These are phyloP conservation scores for Dictyostelium citrinum DNA, from an alignment of 78 protist species.

Conservation along the genomic window DNA sequence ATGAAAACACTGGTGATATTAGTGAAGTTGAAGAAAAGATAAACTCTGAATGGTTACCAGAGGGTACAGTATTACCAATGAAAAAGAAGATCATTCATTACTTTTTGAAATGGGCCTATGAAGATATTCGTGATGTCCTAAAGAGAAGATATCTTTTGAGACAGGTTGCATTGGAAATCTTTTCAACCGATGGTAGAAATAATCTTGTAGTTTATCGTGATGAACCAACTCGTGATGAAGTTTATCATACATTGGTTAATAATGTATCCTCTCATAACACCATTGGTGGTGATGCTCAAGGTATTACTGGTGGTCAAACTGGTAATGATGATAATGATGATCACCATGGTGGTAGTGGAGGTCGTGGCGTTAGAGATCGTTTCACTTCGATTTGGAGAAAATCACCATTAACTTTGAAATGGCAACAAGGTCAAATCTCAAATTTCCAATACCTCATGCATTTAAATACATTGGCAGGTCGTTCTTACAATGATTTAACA, in stretches of 20 bases:
- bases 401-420: conserved; percentile 64
- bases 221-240: conserved; percentile 65
- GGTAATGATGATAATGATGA: conserved; percentile 38
- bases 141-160: conserved; percentile 77
- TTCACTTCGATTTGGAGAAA: conserved; percentile 61
- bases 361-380: conserved; percentile 32
- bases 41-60: conserved; percentile 50
- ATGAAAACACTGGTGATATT: conserved; percentile 60
- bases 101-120: conserved; percentile 72
- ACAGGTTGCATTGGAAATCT: conserved; percentile 85
- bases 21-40: conserved; percentile 70
- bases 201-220: conserved; percentile 50
- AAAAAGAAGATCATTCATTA: conserved; percentile 59
- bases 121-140: conserved; percentile 77
- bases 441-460: conserved; percentile 93
- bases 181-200: conserved; percentile 76
- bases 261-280: background rate
- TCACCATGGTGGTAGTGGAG: conserved; percentile 7
- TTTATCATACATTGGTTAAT: conserved; percentile 5
- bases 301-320: conserved; percentile 39
- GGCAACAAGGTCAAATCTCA: conserved; percentile 88
- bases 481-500: conserved; percentile 92
- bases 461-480: conserved; percentile 90
- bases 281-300: conserved; percentile 28
- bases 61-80: conserved; percentile 27